Percentiles rank a stretch among this genome's conserved stretches.
Conservation (phyloP, 2,329 filamentous ascomycete species). For the Fusarium cicatricum region DNA sequence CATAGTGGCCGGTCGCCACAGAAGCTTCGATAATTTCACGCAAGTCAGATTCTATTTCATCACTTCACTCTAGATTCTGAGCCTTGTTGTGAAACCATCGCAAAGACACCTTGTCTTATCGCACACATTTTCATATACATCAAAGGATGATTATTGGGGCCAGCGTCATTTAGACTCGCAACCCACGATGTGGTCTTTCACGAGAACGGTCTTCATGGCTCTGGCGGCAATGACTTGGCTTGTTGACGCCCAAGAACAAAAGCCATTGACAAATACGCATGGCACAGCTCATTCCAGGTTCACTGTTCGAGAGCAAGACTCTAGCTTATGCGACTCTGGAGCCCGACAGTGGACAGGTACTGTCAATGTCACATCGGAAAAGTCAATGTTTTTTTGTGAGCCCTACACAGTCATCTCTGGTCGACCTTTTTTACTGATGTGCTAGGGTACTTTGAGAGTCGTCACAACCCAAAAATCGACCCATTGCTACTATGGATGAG, state of each 20-base stretch:
- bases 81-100: no score
- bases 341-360: constrained; percentile 24
- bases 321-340: constrained; percentile 21
- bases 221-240: neutral
- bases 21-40: no score
- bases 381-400: constrained; percentile 32
- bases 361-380: constrained; percentile 18
- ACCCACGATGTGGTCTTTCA: constrained; percentile 4
- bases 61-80: no score
- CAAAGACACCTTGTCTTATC: no score
- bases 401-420: no score
- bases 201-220: neutral
- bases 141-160: no score
- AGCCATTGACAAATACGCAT: neutral
- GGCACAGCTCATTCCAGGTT: neutral
- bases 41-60: no score
- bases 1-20: no score
- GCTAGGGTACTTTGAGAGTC: constrained; percentile 29
- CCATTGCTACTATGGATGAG: constrained; percentile 33
- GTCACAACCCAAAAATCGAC: constrained; percentile 17
- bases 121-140: no score
- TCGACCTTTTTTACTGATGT: neutral
- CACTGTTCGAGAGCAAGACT: constrained; percentile 11
- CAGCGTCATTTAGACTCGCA: no score
- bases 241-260: neutral